Conservation (phyloP, 257 asterid species). For the Paraleonurus japonicus region DNA sequence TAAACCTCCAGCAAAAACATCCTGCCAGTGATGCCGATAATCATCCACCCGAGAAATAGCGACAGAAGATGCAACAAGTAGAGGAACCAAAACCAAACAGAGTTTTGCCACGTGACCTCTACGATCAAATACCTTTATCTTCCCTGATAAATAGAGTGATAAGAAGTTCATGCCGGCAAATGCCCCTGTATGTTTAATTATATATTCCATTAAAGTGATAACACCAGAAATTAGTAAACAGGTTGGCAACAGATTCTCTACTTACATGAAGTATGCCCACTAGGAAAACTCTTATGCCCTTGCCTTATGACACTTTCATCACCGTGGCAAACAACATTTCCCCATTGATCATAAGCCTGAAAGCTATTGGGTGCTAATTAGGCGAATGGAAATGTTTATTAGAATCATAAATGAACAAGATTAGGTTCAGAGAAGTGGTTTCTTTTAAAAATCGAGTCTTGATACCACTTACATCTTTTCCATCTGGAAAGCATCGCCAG, state of each 20-base stretch:
- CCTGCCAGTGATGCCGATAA: slow-evolving; percentile 93
- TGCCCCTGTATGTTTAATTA: slow-evolving; percentile 49
- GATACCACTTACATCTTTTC: slow-evolving; percentile 60
- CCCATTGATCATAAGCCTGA: slow-evolving; percentile 70
- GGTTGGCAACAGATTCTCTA: neutral
- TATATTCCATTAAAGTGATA: neutral
- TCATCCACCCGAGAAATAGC: slow-evolving; percentile 83
- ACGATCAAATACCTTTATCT: slow-evolving; percentile 68
- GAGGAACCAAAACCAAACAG: slow-evolving; percentile 64
- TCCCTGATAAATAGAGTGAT: slow-evolving; percentile 72
- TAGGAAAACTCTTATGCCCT: slow-evolving; percentile 85
- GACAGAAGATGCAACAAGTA: slow-evolving; percentile 56
- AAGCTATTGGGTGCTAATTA: slow-evolving; percentile 24
- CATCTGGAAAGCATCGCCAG: slow-evolving; percentile 97
- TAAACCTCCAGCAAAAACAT: slow-evolving; percentile 80
- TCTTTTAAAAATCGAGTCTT: slow-evolving; percentile 12
- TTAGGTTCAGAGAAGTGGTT: neutral
- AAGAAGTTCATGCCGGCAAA: slow-evolving; percentile 84
- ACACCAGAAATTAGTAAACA: neutral
- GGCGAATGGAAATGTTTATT: neutral
- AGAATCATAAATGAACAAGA: neutral
- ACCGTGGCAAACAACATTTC: slow-evolving; percentile 82
- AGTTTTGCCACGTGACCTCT: slow-evolving; percentile 80
- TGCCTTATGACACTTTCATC: slow-evolving; percentile 41
- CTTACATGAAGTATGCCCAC: slow-evolving; percentile 95